Base-by-base conservation (phyloP, 2,329 filamentous ascomycete species). In the Fusarium pseudoanthophilum region DNA sequence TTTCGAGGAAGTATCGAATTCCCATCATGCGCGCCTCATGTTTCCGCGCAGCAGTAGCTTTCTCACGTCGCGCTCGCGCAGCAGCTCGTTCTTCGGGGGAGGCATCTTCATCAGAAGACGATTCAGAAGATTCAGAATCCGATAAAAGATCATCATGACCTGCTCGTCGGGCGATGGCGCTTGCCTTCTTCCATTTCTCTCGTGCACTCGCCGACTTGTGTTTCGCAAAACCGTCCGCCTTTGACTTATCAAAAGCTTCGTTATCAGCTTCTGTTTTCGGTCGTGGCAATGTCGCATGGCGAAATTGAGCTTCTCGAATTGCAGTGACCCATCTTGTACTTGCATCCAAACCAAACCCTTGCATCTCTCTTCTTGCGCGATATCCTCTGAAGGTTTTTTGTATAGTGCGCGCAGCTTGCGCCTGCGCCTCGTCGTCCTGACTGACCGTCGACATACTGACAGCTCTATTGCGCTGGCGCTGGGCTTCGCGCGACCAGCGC, bases 321-420 rank as follows among this genome's bases (percentile, higher is more conserved):
- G 93, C 92, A 77, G 93, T 90, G 16, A 89, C 84, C 92, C 92
- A 95, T 76, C 93, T 85, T 36, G 91, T 90, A 36, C 86, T 89
- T n/a, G 93, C 88, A 80, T 93, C 88, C 39, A 97, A 80, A 4
- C 88, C 88, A 73, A 92, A 85, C 0, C 94, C 94, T 45, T 88
- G 81, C 75, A 96, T 85, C 80, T 94, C 91, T 53, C 94, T 85
- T 48, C 94, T 88, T 55, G 89, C 87, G 60, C 92, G 88, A 80
- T 97, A 93, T 11, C 94, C 93, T 39, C 94, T 88, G 79, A 95
- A 97, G 32, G 91, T 92, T 74, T 91, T 90, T 84, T 94, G 90
- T 52, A 92, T 91, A 32, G 89, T 77, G 28, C 83, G 84, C 7
- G 89, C 89, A 5, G 90, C 90, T 56, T 84, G 82, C 28, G 82